Evolutionary conservation across 257 asterid genomes (phyloP), one percentile per base, ranked within the genome.

Genomic region (Nicotiana knightiana): DNA sequence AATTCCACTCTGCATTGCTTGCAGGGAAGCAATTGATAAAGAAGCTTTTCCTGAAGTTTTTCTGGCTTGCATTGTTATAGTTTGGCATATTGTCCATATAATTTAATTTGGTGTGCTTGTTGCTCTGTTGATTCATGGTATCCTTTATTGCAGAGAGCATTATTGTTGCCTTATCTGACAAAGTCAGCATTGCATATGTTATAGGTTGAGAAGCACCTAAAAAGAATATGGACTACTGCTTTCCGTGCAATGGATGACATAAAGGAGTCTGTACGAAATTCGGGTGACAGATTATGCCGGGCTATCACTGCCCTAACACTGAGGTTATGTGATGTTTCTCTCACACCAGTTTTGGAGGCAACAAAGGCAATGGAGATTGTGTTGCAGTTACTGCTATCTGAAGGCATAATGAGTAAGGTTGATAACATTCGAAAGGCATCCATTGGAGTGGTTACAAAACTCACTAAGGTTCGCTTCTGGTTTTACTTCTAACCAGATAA

Each of bases 191-290:
- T 71, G 61, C 61, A 65, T 80, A 67, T 82, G 67, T 24, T 48
- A 35, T 86, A 96, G 99, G 97, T 96, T 85, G 96, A 88, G 88
- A 94, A 94, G 89, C 93, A 96, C 88, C 89, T 96, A 78, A 91
- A 83, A 66, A 94, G 87, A 87, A 86, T 96, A 83, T 96, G 99
- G 99, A 91, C 83, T 68, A 95, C 94, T 89, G 95, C 97, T 87
- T 96, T 92, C 82, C 96, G 99, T 64, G 97, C 98, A 79, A 94
- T 94, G 98, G 99, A 94, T 89, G 99, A 96, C 83, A 93, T 96
- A 88, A 96, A 96, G 87, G 99, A 96, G 84, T 94, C 98, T 68
- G 99, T 96, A 82, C 91, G 99, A 87, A 96, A 87, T 86, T 92
- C 99, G 5, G 99, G 98, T 75, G 99, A 96, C 83, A 90, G 97